Conservation (phyloP, 768 basidiomycete genomes). For the Leucocoprinus sp. region DNA sequence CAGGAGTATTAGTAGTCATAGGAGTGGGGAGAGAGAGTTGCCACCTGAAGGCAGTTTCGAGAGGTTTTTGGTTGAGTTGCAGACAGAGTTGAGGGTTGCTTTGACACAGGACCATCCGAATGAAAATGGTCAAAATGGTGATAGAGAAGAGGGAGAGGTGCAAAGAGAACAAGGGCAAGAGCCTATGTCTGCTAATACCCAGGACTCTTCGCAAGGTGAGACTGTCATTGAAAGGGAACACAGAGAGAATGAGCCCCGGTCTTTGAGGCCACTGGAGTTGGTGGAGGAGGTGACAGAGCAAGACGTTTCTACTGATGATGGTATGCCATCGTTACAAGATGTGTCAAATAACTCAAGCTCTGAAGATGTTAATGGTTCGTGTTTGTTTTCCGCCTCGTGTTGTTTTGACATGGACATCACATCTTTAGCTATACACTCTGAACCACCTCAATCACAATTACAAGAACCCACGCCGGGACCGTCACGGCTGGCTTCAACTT, state of each 20-base stretch:
- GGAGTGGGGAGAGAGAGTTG: constrained; percentile 13
- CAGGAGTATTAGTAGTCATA: constrained; percentile 1
- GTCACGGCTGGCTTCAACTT: neutral
- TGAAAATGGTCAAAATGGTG: constrained; percentile 8
- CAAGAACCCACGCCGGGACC: neutral
- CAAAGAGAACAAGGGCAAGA: neutral
- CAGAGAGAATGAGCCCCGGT: too few species aligned
- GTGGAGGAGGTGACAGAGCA: neutral
- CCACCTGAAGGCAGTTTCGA: constrained; percentile 67
- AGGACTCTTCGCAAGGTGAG: too few species aligned
- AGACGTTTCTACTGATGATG: constrained; percentile 7
- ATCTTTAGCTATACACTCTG: neutral
- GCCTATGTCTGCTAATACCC: too few species aligned
- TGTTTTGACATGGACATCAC: neutral
- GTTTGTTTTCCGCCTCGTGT: neutral
- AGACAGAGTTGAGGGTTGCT: constrained; percentile 60
- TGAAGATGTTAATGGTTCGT: constrained; percentile 6
- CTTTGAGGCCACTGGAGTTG: too few species aligned
- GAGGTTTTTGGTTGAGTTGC: constrained; percentile 71
- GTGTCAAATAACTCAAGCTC: constrained; percentile 1
- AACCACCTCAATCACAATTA: neutral
- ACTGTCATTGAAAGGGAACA: too few species aligned
- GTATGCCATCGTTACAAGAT: constrained; percentile 14
- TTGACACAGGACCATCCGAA: constrained; percentile 26
- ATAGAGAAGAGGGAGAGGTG: neutral